Evolutionary conservation across 345 rosid genomes (phyloP).

Genomic region (Linum lewisii): DNA sequence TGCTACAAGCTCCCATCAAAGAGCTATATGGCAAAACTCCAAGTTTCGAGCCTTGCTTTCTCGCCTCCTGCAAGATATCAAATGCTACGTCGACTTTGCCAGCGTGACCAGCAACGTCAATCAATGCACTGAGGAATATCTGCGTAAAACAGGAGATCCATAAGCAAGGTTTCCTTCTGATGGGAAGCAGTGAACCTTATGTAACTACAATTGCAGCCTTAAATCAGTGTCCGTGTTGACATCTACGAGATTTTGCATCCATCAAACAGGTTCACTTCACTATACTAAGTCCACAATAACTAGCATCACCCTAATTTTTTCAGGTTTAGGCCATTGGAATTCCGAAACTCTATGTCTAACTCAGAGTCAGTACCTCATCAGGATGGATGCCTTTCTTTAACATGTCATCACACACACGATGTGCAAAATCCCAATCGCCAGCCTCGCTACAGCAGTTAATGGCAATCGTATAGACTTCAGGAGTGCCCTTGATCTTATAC

Average conservation of each 20-base stretch:
- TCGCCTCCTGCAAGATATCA: slow-evolving; percentile 54
- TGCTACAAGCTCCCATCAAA: slow-evolving; percentile 97
- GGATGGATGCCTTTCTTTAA: slow-evolving; percentile 58
- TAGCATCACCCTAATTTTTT: too few species aligned
- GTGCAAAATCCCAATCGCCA: slow-evolving; percentile 85
- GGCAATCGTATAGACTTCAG: slow-evolving; percentile 88
- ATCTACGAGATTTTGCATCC: not conserved
- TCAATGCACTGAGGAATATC: slow-evolving; percentile 83
- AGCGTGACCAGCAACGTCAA: slow-evolving; percentile 86
- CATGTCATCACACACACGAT: slow-evolving; percentile 63
- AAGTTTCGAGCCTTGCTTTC: slow-evolving; percentile 42
- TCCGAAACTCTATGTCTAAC: too few species aligned
- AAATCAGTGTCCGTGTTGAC: not conserved
- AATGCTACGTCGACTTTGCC: slow-evolving; percentile 72
- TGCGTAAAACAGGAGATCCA: slow-evolving; percentile 21
- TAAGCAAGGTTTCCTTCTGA: slow-evolving; percentile 7
- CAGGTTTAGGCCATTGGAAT: too few species aligned
- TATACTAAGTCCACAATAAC: not conserved
- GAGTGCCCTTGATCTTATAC: slow-evolving; percentile 74
- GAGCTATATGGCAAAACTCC: slow-evolving; percentile 86
- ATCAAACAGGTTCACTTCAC: not conserved
- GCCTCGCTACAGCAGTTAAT: slow-evolving; percentile 69
- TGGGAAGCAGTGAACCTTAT: not conserved
- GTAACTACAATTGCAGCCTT: slow-evolving; percentile 1
- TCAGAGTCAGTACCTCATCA: slow-evolving; percentile 49